A percentile compares a stretch with the other conserved stretches of the same genome.
These are phyloP conservation scores for Gastrolobium villosum DNA, from an alignment of 306 rosid genomes.

Conservation along the genomic window DNA sequence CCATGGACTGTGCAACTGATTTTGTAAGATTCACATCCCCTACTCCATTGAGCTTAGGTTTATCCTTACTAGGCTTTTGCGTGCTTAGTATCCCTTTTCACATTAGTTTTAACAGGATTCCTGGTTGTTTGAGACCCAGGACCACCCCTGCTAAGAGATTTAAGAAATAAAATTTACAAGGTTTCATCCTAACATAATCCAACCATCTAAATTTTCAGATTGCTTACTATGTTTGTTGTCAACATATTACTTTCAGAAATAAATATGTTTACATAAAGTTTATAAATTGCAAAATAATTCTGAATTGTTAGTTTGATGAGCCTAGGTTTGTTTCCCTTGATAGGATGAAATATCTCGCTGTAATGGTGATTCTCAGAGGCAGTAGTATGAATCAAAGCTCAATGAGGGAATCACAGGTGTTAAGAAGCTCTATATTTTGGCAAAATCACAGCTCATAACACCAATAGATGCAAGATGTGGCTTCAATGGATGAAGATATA, in stretches of 20 bases:
- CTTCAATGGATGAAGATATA: too few species aligned
- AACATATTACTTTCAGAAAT: neutral
- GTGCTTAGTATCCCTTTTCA: conserved; percentile 52
- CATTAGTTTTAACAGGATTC: conserved; percentile 47
- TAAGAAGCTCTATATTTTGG: too few species aligned
- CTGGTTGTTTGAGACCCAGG: conserved; percentile 50
- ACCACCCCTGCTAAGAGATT: conserved; percentile 57
- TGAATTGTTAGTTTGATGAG: too few species aligned
- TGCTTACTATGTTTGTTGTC: neutral
- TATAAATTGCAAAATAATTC: conserved; percentile 9
- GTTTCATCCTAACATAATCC: conserved; percentile 1
- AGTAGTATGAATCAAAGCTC: too few species aligned
- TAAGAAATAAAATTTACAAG: neutral
- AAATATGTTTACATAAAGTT: neutral
- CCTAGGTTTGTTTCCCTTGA: too few species aligned
- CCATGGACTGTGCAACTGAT: conserved; percentile 39
- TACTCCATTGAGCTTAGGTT: conserved; percentile 57
- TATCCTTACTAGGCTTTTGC: conserved; percentile 54
- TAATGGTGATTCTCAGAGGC: too few species aligned
- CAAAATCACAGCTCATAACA: too few species aligned
- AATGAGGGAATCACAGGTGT: too few species aligned
- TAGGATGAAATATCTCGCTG: too few species aligned
- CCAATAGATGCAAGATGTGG: too few species aligned
- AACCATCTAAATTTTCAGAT: neutral
- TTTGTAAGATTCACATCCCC: conserved; percentile 50